Percentiles rank a stretch among this genome's conserved stretches.
Evolutionary conservation across 1,284 basidiomycete genomes (phyloP).

Genomic region (Trichosporon faecale): DNA sequence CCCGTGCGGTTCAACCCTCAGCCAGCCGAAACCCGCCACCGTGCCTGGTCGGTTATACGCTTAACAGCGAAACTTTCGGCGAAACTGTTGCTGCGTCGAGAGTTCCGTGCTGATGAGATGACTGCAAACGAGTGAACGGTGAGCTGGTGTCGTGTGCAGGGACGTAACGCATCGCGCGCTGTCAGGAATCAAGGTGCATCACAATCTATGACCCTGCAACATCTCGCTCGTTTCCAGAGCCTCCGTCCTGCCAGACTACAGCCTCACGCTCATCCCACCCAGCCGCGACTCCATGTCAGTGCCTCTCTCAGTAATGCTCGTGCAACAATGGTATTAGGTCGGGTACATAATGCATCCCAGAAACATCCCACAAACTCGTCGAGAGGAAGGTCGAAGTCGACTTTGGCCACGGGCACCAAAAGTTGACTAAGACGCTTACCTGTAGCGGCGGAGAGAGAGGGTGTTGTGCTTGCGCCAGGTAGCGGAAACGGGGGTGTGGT

Average conservation of each 20-base stretch:
- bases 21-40: no score
- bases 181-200: neutral
- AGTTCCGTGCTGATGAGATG: neutral
- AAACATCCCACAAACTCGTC: conserved; percentile 6
- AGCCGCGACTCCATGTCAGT: neutral
- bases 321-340: neutral
- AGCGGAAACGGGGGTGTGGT: conserved; percentile 84
- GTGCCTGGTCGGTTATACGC: neutral
- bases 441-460: conserved; percentile 95
- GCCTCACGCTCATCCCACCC: no score
- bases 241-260: no score
- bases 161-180: neutral
- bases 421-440: conserved; percentile 59
- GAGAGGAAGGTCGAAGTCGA: neutral
- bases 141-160: neutral
- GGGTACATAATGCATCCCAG: conserved; percentile 12
- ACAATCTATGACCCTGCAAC: no score
- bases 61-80: neutral
- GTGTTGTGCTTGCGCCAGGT: conserved; percentile 99
- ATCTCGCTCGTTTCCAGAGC: no score
- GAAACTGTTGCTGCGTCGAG: neutral
- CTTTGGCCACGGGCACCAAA: conserved; percentile 18
- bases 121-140: neutral
- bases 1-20: no score
- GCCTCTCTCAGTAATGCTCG: neutral